Evolutionary conservation across 2,329 filamentous ascomycete species (phyloP), one percentile per base, ranked within the genome.

Genomic region (Periconia digitata): DNA sequence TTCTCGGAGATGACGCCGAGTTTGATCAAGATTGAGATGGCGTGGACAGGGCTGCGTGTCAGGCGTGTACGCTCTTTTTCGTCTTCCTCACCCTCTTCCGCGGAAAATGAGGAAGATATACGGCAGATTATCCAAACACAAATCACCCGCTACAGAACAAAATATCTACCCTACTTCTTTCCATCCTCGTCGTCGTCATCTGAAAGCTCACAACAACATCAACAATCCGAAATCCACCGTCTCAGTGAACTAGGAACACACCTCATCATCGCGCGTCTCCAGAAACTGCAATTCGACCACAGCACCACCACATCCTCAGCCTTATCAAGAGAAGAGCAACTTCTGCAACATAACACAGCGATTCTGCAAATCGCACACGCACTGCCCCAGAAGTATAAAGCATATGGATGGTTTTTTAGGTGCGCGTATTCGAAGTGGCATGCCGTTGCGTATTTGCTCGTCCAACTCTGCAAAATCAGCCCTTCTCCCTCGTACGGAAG

Each of bases 371-470:
- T 49, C 13, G 20, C 47, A 15, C 23, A 50, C 46, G 51, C 54
- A 21, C 32, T 56, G 10, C 51, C 54, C 13, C 17, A 41, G n/a
- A 46, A 34, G 10, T 43, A 45, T 44, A 74, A 73, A 8, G 76
- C 77, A 40, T 83, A 79, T 76, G 77, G 79, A 16, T 85, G 82
- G 82, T 68, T 82, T 6, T 83, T 81, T 62, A 78, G 82, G 55
- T 56, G 54, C 43, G 81, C 79, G 0, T 83, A 82, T 59, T 80
- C 77, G 0, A 80, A 83, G 50, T 84, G 81, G 79, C 76, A 83
- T 53, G 79, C 81, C 4, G 75, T 83, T 3, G 79, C 80, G 0
- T 84, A 80, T 54, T 70, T 83, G 0, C 56, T 84, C 22, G 72
- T 83, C 12, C 79, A 83, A 56, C 66, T 77, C 1, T 75, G 73